These are phyloP conservation scores for Tieghemostelium lacteum DNA, from an alignment of 78 protist genomes.

Conservation along the genomic window DNA sequence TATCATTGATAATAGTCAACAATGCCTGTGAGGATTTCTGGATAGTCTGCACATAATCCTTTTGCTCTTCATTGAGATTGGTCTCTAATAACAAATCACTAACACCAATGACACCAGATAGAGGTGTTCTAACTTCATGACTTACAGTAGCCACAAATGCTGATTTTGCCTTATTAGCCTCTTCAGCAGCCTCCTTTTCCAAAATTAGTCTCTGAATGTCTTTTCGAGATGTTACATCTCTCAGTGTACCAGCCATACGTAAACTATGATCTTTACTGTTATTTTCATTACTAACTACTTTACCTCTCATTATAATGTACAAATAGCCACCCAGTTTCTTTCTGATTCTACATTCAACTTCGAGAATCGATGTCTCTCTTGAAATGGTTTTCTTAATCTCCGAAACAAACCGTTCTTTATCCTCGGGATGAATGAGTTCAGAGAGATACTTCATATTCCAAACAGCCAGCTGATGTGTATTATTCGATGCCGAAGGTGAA, in stretches of 20 bases:
- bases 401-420: constrained; percentile 29
- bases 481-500: constrained; percentile 6
- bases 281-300: constrained; percentile 38
- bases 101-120: constrained; percentile 75
- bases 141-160: constrained; percentile 65
- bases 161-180: constrained; percentile 65
- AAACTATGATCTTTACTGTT: constrained; percentile 11
- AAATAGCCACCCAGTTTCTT: constrained; percentile 61
- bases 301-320: constrained; percentile 67
- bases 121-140: constrained; percentile 79
- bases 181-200: constrained; percentile 70
- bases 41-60: constrained; percentile 73
- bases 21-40: constrained; percentile 64
- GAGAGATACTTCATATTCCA: constrained; percentile 59
- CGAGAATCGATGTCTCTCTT: constrained; percentile 37
- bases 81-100: constrained; percentile 31
- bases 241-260: constrained; percentile 70
- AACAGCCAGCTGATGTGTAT: constrained; percentile 68
- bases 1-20: constrained; percentile 79
- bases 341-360: constrained; percentile 64
- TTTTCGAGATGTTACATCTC: constrained; percentile 52
- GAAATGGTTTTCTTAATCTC: constrained; percentile 44
- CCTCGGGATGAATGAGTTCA: constrained; percentile 61
- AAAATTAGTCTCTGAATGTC: constrained; percentile 51
- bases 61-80: constrained; percentile 33